Evolutionary conservation across 768 basidiomycete genomes (phyloP).

Genomic region (Epithele typhae): DNA sequence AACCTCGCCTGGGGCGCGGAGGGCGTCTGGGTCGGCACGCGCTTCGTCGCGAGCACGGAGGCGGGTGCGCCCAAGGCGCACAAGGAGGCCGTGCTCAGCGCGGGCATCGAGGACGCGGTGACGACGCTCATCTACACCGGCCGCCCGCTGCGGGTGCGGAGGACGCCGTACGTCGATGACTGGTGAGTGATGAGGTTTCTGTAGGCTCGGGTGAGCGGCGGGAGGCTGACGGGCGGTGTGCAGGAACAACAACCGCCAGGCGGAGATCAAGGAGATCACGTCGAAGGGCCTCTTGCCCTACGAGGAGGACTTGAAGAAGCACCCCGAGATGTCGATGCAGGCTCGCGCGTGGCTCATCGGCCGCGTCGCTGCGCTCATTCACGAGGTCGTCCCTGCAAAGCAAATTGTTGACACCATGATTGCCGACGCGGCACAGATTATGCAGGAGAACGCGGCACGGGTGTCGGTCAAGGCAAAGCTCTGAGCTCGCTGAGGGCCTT

Average conservation of each 20-base stretch:
- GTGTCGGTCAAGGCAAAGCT: conserved; percentile 48
- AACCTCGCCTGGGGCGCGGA: conserved; percentile 88
- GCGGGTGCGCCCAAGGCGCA: conserved; percentile 81
- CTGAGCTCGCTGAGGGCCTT: conserved; percentile 20
- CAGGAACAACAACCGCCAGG: conserved; percentile 74
- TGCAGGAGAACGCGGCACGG: conserved; percentile 37
- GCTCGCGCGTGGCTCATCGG: conserved; percentile 81
- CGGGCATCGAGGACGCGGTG: conserved; percentile 73
- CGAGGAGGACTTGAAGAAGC: conserved; percentile 64
- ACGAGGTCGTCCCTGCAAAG: conserved; percentile 79
- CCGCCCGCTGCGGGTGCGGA: conserved; percentile 80
- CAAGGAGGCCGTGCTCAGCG: conserved; percentile 71
- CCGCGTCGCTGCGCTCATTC: conserved; percentile 66
- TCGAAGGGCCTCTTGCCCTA: conserved; percentile 80
- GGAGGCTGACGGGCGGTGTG: neutral
- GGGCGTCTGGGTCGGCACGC: conserved; percentile 63
- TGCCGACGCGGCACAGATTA: conserved; percentile 44
- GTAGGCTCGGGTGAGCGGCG: neutral
- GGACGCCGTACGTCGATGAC: conserved; percentile 80
- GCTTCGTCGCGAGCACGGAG: conserved; percentile 81
- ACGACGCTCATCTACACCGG: conserved; percentile 90
- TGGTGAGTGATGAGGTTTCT: conserved; percentile 56
- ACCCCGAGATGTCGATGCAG: conserved; percentile 73
- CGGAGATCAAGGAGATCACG: conserved; percentile 80
- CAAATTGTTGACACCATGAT: conserved; percentile 82